These are phyloP conservation scores for Serendipita sp. DNA, from an alignment of 768 basidiomycete genomes.

Conservation along the genomic window DNA sequence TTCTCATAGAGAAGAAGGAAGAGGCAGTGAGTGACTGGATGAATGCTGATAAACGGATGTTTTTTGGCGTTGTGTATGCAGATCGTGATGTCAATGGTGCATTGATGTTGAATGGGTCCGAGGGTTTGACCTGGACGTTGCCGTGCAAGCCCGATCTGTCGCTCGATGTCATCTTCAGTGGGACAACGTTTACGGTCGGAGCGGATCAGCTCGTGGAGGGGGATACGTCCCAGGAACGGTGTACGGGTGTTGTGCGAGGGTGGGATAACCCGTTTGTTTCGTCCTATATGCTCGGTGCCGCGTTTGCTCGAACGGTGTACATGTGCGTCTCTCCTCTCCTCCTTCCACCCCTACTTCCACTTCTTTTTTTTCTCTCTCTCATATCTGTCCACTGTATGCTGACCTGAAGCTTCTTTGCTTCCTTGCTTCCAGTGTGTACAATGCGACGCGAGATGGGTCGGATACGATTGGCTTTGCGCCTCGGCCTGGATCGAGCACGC, in stretches of 20 bases:
- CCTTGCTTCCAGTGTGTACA: background rate
- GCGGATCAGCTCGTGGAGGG: background rate
- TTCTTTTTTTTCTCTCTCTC: no score
- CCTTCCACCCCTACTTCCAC: background rate
- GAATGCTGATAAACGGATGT: background rate
- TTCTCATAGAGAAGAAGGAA: no score
- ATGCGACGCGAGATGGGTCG: background rate
- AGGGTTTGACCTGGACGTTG: background rate
- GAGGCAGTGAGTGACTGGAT: no score
- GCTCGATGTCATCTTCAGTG: background rate
- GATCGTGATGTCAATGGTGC: background rate
- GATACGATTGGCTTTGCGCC: conserved; percentile 5
- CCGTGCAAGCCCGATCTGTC: background rate
- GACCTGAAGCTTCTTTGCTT: no score
- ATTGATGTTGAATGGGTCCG: background rate
- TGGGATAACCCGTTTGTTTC: background rate
- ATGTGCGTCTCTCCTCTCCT: background rate
- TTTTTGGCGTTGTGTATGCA: background rate
- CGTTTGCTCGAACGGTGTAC: conserved; percentile 3
- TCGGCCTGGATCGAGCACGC: background rate
- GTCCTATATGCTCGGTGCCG: background rate
- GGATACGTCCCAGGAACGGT: background rate
- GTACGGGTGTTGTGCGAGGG: background rate
- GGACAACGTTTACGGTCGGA: background rate
- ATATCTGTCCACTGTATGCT: no score